Base-by-base conservation (phyloP, 768 basidiomycete species). In the Trametes gibbosa region DNA sequence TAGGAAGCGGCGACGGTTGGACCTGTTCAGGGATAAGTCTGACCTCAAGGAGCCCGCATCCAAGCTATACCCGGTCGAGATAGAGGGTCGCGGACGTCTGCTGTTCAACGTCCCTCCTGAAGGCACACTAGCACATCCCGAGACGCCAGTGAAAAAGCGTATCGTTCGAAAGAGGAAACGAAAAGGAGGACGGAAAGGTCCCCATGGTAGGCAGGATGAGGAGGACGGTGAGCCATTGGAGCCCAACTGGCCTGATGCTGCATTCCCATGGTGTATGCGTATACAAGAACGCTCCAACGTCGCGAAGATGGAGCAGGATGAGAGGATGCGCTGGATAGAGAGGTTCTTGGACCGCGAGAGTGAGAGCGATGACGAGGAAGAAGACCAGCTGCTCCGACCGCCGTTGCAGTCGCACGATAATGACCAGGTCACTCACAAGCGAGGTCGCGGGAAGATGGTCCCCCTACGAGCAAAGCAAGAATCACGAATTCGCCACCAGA, bases 161-260 rank as follows among this genome's bases (percentile, higher is more conserved):
- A 48, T 47, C 13, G 50, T 80, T 41, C 84, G 79, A 70, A 84
- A 81, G 65, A 88, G 83, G 69, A 75, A 71, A 55, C 75, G 79
- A 21, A 65, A 70, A 1, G 68, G 71, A 0, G 56, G 64, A 9
- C 27, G 48, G 29, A 57, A 39, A 24, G 37, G 61, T 17, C 39
- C 32, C 17, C 39, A 32, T n/a, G 56, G n/a, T 17, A 56, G 35
- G 1, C 17, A 27, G 16, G 57, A 23, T 3, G 56, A 77, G 37
- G 72, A 72, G n/a, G 62, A 68, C 5, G 48, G 68, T 1, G 79
- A 81, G 35, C 45, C 61, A 4, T 25, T 58, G 2, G 80, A 73
- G 53, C 87, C 89, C 10, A 86, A 89, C 67, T 92, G 91, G 90
- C 86, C 86, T 7, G 91, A 93, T 65, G 63, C 76, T 8, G 84